Conservation (phyloP, 2,329 filamentous ascomycete genomes). For the Westerdykella aurantiaca region DNA sequence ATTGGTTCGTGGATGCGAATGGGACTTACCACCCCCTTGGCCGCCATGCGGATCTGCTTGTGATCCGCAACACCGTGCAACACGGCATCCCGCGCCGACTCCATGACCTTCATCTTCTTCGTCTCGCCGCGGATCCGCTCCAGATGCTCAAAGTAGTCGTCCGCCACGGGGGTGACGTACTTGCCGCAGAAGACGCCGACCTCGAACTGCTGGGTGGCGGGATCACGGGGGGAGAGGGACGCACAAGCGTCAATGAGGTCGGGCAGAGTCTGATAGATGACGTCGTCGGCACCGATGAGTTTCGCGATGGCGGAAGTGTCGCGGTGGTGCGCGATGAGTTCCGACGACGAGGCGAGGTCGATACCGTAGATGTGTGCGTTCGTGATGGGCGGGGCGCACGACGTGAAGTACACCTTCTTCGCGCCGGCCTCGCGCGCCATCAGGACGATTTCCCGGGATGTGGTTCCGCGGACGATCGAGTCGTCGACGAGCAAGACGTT, state of each 20-base stretch:
- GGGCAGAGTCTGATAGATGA: constrained; percentile 70
- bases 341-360: constrained; percentile 64
- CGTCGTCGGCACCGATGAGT: constrained; percentile 66
- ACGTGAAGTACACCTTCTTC: constrained; percentile 74
- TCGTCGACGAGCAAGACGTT: constrained; percentile 84
- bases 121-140: constrained; percentile 66
- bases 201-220: constrained; percentile 64
- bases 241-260: constrained; percentile 77
- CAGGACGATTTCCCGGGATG: constrained; percentile 67
- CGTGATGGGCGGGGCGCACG: constrained; percentile 74
- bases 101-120: constrained; percentile 60
- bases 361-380: constrained; percentile 85
- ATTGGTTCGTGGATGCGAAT: background rate
- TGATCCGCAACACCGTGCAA: constrained; percentile 57
- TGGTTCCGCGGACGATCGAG: constrained; percentile 82
- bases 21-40: constrained; percentile 49
- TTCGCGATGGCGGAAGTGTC: constrained; percentile 56
- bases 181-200: constrained; percentile 87
- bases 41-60: constrained; percentile 57
- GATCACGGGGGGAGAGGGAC: constrained; percentile 58
- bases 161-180: constrained; percentile 74
- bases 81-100: constrained; percentile 59
- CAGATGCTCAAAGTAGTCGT: constrained; percentile 77
- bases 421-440: constrained; percentile 85
- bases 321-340: constrained; percentile 66